Evolutionary conservation across 495 filamentous ascomycete species (phyloP).

Genomic region (Podospora anserina): DNA sequence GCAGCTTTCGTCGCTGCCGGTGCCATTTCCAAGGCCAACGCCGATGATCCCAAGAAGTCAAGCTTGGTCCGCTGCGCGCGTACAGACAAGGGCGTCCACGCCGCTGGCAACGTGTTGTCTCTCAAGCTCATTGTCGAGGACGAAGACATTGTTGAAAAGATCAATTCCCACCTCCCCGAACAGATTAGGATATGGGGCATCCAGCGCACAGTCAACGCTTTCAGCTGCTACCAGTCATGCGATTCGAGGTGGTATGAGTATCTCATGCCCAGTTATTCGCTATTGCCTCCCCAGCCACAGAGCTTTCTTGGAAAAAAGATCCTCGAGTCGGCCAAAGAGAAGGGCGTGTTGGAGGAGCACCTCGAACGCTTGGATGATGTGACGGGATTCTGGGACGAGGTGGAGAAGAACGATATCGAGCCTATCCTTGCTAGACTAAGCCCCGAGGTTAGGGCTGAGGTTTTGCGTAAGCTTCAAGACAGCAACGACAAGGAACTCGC

Average conservation of each 20-base stretch:
- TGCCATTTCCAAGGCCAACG: conserved; percentile 94
- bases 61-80: conserved; percentile 88
- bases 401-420: conserved; percentile 71
- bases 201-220: conserved; percentile 74
- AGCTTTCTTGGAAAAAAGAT: conserved; percentile 79
- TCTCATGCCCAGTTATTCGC: conserved; percentile 83
- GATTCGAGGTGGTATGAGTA: conserved; percentile 97
- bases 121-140: conserved; percentile 96
- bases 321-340: conserved; percentile 65
- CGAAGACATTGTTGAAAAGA: conserved; percentile 76
- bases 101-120: conserved; percentile 92
- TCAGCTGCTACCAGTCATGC: conserved; percentile 88
- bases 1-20: conserved; percentile 82
- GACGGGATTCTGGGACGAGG: conserved; percentile 71
- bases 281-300: conserved; percentile 85
- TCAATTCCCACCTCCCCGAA: conserved; percentile 76
- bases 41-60: conserved; percentile 93
- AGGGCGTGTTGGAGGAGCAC: conserved; percentile 65
- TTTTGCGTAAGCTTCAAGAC: conserved; percentile 40
- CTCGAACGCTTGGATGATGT: conserved; percentile 70
- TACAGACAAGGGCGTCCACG: conserved; percentile 97
- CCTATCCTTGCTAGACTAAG: conserved; percentile 60
- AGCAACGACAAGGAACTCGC: conserved; percentile 31
- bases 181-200: conserved; percentile 96
- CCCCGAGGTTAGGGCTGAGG: conserved; percentile 41